Evolutionary conservation across 2,329 filamentous ascomycete genomes (phyloP).

Genomic region (Talaromyces sp.): DNA sequence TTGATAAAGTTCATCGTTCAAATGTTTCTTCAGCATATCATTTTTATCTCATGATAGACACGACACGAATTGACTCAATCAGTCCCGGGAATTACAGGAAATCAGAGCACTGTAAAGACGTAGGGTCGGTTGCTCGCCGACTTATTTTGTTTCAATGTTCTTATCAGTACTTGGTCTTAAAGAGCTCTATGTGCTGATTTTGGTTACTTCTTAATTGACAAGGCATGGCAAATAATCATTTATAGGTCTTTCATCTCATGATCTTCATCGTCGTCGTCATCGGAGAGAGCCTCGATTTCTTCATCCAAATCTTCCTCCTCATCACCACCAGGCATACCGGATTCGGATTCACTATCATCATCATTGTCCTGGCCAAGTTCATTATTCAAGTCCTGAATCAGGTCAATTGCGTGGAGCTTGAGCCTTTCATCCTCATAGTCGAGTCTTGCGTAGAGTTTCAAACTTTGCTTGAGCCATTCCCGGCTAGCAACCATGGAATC

Average conservation of each 20-base stretch:
- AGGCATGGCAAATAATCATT: not conserved
- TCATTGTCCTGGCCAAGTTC: constrained; percentile 59
- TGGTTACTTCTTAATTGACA: not conserved
- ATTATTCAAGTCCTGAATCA: constrained; percentile 53
- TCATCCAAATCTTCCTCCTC: constrained; percentile 38
- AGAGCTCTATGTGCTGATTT: too few species aligned
- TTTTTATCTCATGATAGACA: too few species aligned
- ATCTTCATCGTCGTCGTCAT: constrained; percentile 38
- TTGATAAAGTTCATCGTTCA: too few species aligned
- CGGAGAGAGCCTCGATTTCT: constrained; percentile 54
- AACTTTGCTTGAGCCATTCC: constrained; percentile 76
- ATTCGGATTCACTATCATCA: constrained; percentile 53
- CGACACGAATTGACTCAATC: too few species aligned
- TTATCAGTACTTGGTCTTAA: too few species aligned
- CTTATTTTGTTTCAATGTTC: too few species aligned
- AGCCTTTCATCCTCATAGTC: constrained; percentile 63
- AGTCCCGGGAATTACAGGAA: too few species aligned
- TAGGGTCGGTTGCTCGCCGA: too few species aligned
- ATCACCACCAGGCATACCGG: constrained; percentile 50
- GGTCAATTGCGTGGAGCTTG: constrained; percentile 40
- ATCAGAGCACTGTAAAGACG: too few species aligned
- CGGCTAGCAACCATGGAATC: constrained; percentile 68
- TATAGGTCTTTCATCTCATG: constrained; percentile 52
- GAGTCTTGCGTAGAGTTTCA: constrained; percentile 71
- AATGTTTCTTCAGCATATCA: too few species aligned